phyloP scores from a whole-genome alignment of 108 stramenopile species.

The Skeletonema costatum region DNA sequence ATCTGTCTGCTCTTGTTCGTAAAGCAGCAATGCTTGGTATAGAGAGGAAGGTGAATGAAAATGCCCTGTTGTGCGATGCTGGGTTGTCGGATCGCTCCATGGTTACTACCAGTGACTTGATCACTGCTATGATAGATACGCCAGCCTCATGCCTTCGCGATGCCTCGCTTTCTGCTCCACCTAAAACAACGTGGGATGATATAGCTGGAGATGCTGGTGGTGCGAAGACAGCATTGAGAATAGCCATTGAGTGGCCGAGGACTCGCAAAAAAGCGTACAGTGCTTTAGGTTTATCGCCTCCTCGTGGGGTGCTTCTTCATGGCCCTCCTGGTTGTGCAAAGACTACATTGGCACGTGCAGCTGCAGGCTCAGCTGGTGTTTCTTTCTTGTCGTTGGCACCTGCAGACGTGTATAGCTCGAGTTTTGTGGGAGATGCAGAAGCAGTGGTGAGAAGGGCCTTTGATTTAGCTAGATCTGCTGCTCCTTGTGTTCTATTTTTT shows the following conservation, averaged over 20 bases:
- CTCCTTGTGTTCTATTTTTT: conserved; percentile 97
- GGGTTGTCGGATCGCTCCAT: background rate
- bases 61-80: background rate
- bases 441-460: conserved; percentile 93
- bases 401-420: conserved; percentile 92
- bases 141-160: conserved; percentile 72
- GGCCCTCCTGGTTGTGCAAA: conserved; percentile 99
- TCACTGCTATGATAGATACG: conserved; percentile 42
- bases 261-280: conserved; percentile 53
- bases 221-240: conserved; percentile 77
- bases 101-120: conserved; percentile 21
- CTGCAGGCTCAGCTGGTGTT: conserved; percentile 89
- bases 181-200: conserved; percentile 78
- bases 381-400: conserved; percentile 95
- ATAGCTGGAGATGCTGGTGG: conserved; percentile 85
- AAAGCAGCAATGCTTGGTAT: conserved; percentile 48
- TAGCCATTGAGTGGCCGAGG: conserved; percentile 87
- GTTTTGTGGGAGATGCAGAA: conserved; percentile 99
- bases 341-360: conserved; percentile 95
- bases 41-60: conserved; percentile 15
- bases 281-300: conserved; percentile 62
- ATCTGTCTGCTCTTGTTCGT: conserved; percentile 72
- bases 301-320: conserved; percentile 89
- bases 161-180: conserved; percentile 67
- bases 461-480: conserved; percentile 88